Evolutionary conservation across 805 yeast species (phyloP).

Genomic region (Ogataea polymorpha): DNA sequence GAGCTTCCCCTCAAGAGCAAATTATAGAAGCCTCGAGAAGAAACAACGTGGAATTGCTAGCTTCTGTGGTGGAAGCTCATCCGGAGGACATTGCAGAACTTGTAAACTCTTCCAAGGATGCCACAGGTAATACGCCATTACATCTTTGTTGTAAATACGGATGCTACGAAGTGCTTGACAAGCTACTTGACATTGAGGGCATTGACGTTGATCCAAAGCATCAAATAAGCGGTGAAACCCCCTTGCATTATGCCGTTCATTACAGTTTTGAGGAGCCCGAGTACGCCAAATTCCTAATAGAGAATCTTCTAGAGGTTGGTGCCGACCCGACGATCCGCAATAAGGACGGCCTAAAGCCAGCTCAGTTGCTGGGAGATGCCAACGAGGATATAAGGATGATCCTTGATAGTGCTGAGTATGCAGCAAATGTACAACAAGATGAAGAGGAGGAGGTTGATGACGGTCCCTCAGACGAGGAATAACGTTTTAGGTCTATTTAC

Average conservation of each 20-base stretch:
- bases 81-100: conserved; percentile 41
- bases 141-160: conserved; percentile 84
- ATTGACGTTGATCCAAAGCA: conserved; percentile 85
- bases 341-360: conserved; percentile 66
- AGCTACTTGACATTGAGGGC: conserved; percentile 79
- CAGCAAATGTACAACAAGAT: conserved; percentile 42
- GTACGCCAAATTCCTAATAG: conserved; percentile 74
- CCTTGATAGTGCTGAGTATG: conserved; percentile 82
- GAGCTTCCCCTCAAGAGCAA: conserved; percentile 78
- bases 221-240: conserved; percentile 75
- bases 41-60: conserved; percentile 75
- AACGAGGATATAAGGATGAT: conserved; percentile 55
- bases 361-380: conserved; percentile 56
- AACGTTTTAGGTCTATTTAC: background rate
- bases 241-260: conserved; percentile 80
- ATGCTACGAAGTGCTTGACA: conserved; percentile 80
- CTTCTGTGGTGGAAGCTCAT: conserved; percentile 46
- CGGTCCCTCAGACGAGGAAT: conserved; percentile 28
- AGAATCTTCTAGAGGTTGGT: conserved; percentile 86
- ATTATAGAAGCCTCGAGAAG: conserved; percentile 84
- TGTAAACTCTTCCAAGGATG: conserved; percentile 69
- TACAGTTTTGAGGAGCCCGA: conserved; percentile 80
- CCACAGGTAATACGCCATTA: conserved; percentile 75
- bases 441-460: conserved; percentile 37
- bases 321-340: conserved; percentile 70